Evolutionary conservation across 1,284 basidiomycete genomes (phyloP), one percentile per base, ranked within the genome.

Genomic region (Gymnopus androsaceus): DNA sequence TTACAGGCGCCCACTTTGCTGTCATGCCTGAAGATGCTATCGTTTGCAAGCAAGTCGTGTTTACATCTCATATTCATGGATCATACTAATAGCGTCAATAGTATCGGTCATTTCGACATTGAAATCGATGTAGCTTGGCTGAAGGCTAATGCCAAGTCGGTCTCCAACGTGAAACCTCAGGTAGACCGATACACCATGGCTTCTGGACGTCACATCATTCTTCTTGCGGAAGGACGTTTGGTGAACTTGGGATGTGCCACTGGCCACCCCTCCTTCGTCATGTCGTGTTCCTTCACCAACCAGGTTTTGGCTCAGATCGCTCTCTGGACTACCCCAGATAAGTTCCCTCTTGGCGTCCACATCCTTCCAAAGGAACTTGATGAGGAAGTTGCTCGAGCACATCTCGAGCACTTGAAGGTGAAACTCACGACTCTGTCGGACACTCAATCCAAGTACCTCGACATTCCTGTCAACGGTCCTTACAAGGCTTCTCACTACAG

Each of bases 281-380:
- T 99, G 97, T 98, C 95, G 36, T 98, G 95, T 82, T 99, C 97
- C 55, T 99, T 99, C 83, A 81, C 94, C 74, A 99, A 99, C 85
- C 96, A 99, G 80, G 93, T 95, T 60, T 84, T 99, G 64, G 96
- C 96, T 49, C 96, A 99, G 81, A 98, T 99, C 68, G 96, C 94
- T 27, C 88, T 99, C 72, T 99, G 95, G 95, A 95, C 91, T 57
- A 92, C 90, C 67, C 88, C 89, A 38, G 83, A 85, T 70, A 83
- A 88, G 72, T 98, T 98, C 88, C 88, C 90, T 57, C 83, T 97
- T 65, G 94, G 94, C 63, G 94, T 96, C 56, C 94, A 96, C 82
- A 94, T 96, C 80, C 83, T 99, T 44, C 95, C 96, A 66, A 99
- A 99, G 84, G 87, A 91, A 62, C 90, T 98, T 66, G 96, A 99